These are phyloP conservation scores for Beauveria australis DNA, from an alignment of 2,329 filamentous ascomycete genomes.

Conservation along the genomic window DNA sequence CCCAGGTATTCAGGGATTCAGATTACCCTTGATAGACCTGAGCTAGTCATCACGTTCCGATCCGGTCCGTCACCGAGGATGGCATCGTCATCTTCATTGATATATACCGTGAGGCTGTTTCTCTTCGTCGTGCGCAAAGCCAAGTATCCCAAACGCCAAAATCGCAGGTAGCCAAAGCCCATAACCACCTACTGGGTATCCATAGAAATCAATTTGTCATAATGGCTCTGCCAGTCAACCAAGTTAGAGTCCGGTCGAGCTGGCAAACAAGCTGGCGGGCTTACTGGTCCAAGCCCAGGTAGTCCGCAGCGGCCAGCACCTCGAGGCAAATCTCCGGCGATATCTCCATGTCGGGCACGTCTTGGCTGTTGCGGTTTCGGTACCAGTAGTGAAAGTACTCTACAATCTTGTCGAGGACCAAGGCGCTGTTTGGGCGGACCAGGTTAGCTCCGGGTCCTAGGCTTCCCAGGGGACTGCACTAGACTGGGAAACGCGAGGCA, in stretches of 20 bases:
- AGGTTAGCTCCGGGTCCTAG: constrained; percentile 18
- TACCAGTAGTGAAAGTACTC: constrained; percentile 82
- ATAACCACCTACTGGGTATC: neutral
- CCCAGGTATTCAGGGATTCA: neutral
- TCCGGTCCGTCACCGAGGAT: neutral
- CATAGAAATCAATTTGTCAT: constrained; percentile 26
- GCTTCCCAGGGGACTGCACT: neutral
- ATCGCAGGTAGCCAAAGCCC: neutral
- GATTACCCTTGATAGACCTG: neutral
- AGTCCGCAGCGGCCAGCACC: constrained; percentile 70
- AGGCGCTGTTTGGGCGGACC: constrained; percentile 41
- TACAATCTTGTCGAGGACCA: constrained; percentile 70
- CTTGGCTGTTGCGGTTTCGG: constrained; percentile 59
- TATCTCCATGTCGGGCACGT: constrained; percentile 70
- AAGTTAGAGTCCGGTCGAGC: constrained; percentile 21
- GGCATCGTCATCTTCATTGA: neutral
- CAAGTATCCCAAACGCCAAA: neutral
- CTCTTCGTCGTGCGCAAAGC: neutral
- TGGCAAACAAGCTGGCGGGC: constrained; percentile 16
- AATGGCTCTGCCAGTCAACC: constrained; percentile 23
- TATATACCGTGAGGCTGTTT: neutral
- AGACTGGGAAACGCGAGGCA: constrained; percentile 17
- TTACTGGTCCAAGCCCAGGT: constrained; percentile 57
- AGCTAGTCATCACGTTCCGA: neutral
- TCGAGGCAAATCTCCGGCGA: constrained; percentile 73